Conservation (phyloP, 2,329 filamentous ascomycete genomes). For the Tolypocladium paradoxum region DNA sequence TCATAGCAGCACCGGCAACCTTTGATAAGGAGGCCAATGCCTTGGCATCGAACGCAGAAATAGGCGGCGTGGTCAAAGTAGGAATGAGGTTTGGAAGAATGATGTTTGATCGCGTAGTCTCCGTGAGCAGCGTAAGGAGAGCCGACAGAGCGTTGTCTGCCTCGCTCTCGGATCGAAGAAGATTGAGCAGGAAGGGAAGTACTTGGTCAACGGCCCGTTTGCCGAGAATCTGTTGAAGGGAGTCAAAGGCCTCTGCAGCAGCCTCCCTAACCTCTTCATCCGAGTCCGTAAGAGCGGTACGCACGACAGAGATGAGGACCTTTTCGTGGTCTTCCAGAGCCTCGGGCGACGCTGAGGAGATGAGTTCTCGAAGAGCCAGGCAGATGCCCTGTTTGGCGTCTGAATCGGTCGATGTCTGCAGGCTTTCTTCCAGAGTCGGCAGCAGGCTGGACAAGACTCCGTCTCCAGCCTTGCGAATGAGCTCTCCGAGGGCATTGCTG, state of each 20-base stretch:
- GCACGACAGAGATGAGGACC: conserved; percentile 86
- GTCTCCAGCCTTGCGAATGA: conserved; percentile 94
- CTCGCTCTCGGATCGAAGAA: conserved; percentile 76
- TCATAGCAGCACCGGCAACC: conserved; percentile 86
- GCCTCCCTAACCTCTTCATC: conserved; percentile 88
- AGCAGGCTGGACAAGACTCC: conserved; percentile 79
- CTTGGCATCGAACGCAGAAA: conserved; percentile 88
- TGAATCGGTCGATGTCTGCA: conserved; percentile 78
- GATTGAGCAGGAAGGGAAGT: conserved; percentile 77
- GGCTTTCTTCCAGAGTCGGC: conserved; percentile 83
- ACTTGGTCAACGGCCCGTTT: conserved; percentile 95
- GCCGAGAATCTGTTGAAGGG: conserved; percentile 83
- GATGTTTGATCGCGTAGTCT: conserved; percentile 87
- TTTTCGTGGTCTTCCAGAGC: conserved; percentile 91
- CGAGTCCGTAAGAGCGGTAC: conserved; percentile 81
- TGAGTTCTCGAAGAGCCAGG: conserved; percentile 87
- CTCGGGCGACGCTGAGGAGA: conserved; percentile 78
- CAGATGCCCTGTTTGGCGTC: conserved; percentile 97
- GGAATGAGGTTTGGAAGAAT: conserved; percentile 95
- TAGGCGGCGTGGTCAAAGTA: conserved; percentile 79
- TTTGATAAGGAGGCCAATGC: conserved; percentile 86
- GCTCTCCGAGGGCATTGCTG: conserved; percentile 88
- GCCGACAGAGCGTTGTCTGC: conserved; percentile 89
- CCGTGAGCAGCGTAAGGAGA: conserved; percentile 85
- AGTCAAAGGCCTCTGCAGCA: conserved; percentile 94